Percentiles rank a stretch among this genome's conserved stretches.
These are phyloP conservation scores for Nematocida major DNA, from an alignment of 371 early-diverging fungal genomes.

Conservation along the genomic window DNA sequence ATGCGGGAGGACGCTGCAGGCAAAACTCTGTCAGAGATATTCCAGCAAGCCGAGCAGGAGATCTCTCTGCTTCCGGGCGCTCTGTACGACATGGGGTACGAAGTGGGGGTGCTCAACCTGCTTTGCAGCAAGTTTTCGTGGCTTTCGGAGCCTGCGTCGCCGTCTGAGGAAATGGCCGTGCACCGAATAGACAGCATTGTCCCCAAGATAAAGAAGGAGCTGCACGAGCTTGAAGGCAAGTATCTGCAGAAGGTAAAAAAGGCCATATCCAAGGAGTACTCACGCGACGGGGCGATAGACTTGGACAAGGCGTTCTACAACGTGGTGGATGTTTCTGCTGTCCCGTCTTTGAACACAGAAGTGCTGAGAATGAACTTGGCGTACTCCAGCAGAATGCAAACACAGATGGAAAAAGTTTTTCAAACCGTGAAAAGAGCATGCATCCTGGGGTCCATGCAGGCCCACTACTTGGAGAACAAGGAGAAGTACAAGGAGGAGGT, in stretches of 20 bases:
- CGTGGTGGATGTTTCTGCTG: constrained; percentile 3
- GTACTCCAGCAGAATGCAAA: background rate
- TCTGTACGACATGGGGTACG: constrained; percentile 2
- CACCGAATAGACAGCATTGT: background rate
- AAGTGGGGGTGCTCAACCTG: constrained; percentile 17
- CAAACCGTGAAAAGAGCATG: constrained; percentile 22
- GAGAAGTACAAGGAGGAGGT: background rate
- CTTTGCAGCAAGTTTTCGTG: background rate
- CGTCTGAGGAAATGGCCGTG: background rate
- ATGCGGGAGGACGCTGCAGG: background rate
- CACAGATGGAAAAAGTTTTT: background rate
- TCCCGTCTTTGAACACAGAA: constrained; percentile 39
- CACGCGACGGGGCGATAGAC: constrained; percentile 37
- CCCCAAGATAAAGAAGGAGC: background rate
- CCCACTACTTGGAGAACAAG: constrained; percentile 16
- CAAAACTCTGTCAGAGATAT: constrained; percentile 31
- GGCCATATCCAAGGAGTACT: constrained; percentile 36
- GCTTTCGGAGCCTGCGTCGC: background rate
- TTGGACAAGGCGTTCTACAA: constrained; percentile 30
- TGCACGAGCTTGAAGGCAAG: background rate
- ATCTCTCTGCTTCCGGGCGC: background rate
- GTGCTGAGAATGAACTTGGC: constrained; percentile 17
- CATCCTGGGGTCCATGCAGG: constrained; percentile 39
- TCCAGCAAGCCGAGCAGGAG: constrained; percentile 18
- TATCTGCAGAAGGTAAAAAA: constrained; percentile 27